Conservation (phyloP, 495 filamentous ascomycete species). For the Talaromyces borbonicus region DNA sequence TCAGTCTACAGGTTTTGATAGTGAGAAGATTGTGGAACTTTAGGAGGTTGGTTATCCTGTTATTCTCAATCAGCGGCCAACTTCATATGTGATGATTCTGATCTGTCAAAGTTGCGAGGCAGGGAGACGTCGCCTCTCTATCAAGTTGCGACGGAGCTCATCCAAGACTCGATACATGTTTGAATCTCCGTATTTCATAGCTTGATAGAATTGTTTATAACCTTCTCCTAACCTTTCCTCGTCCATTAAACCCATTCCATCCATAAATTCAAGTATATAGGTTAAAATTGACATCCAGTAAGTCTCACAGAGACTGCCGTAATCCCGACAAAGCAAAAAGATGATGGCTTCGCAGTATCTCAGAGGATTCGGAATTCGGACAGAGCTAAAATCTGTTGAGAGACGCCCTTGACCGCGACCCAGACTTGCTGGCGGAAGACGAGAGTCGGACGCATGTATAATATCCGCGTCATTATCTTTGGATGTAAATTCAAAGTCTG, state of each 20-base stretch:
- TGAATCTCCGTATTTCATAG: slow-evolving; percentile 13
- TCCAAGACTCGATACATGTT: slow-evolving; percentile 15
- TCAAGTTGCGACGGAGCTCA: slow-evolving; percentile 11
- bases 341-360: slow-evolving; percentile 19
- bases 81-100: background rate
- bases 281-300: slow-evolving; percentile 20
- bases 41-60: slow-evolving; percentile 1
- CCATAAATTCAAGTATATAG: slow-evolving; percentile 18
- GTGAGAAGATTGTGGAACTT: slow-evolving; percentile 9
- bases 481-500: slow-evolving; percentile 7
- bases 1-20: slow-evolving; percentile 16
- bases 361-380: slow-evolving; percentile 16
- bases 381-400: slow-evolving; percentile 1
- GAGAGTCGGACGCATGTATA: slow-evolving; percentile 11
- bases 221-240: slow-evolving; percentile 12
- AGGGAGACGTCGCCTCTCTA: background rate
- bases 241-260: slow-evolving; percentile 16
- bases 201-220: slow-evolving; percentile 14
- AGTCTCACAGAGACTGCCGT: slow-evolving; percentile 6
- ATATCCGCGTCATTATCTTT: slow-evolving; percentile 5
- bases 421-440: slow-evolving; percentile 13
- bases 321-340: slow-evolving; percentile 19
- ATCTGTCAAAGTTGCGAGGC: background rate
- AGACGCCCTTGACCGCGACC: slow-evolving; percentile 20
- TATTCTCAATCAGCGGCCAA: too few species aligned